Base-by-base conservation (phyloP, 75 land plant species). In the Cryptomeria japonica region DNA sequence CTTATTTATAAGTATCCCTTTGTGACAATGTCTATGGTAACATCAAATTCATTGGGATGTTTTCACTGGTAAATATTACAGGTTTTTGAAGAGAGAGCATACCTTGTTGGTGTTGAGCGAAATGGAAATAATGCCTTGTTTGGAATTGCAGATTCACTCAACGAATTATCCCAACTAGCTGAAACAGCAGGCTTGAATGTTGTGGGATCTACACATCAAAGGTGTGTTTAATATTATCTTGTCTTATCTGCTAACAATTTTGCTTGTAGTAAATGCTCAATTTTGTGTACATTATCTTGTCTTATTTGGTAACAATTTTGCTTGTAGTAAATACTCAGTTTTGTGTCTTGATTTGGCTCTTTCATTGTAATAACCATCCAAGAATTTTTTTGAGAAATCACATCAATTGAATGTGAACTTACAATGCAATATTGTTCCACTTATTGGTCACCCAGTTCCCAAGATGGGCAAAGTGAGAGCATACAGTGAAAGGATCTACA, bases 141-240 rank as follows among this genome's bases (percentile, higher is more conserved):
- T 90, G 88, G 93, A 25, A 93, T 95, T 15, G 92, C 92, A 49
- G 99, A 97, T 56, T 97, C 99, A 44, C 94, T 97, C 2, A 88
- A 92, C 84, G 99, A 97, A 87, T 91, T 97, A 75, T 91, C 90
- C 31, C 97, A 97, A 84, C 83, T 97, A 42, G 98, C 98, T 51
- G 97, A 97, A 83, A 97, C 99, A 44, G 99, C 99, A 86, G 99
- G 99, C 73, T 94, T 97, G 31, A 61, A 76, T 78, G 96, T 97
- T 58, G 98, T 96, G 78, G 98, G 98, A 44, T 96, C 98, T 72
- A 93, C 97, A n/a, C 93, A 90, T 90, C 99, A 97, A 87, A 97
- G 94, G 98, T 96, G 88, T 91, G 96, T 76, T 87, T 34, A 28
- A 22, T n/a, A 76, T 70, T 78, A 25, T 76, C 41, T 46, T 44